Percentiles rank a stretch among this genome's conserved stretches.
These are phyloP conservation scores for Zymoseptoria pseudotritici DNA, from an alignment of 2,329 filamentous ascomycete species.

Conservation along the genomic window DNA sequence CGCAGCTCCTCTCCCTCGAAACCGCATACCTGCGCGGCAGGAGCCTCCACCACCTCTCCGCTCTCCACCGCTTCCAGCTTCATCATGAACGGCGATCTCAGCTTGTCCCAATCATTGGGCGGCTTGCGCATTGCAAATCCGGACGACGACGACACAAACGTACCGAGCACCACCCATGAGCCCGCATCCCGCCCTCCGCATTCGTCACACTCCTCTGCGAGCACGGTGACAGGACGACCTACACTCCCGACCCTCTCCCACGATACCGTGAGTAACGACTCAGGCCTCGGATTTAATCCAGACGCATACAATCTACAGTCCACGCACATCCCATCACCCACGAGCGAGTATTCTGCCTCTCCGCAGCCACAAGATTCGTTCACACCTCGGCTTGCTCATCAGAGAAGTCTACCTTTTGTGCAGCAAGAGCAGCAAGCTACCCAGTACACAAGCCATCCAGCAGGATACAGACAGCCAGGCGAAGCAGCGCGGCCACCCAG, in stretches of 20 bases:
- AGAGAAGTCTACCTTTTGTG: conserved; percentile 37
- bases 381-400: conserved; percentile 31
- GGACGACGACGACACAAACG: conserved; percentile 53
- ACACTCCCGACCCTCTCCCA: conserved; percentile 29
- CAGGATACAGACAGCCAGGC: conserved; percentile 21
- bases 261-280: conserved; percentile 26
- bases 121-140: conserved; percentile 96
- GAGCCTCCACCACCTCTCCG: background rate
- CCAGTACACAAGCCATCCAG: conserved; percentile 18
- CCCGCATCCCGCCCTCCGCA: conserved; percentile 16
- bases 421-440: conserved; percentile 36
- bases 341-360: conserved; percentile 6
- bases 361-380: conserved; percentile 5
- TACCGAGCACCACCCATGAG: conserved; percentile 8
- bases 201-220: conserved; percentile 29
- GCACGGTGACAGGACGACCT: conserved; percentile 30
- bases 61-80: conserved; percentile 20
- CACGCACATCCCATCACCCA: conserved; percentile 3
- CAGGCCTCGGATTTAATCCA: conserved; percentile 36
- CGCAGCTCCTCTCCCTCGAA: background rate
- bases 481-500: conserved; percentile 34
- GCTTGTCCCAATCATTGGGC: conserved; percentile 83
- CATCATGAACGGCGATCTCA: conserved; percentile 83
- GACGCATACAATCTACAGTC: conserved; percentile 30
- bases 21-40: background rate